Base-by-base conservation (phyloP, 345 rosid genomes). In the Euclidium syriacum region DNA sequence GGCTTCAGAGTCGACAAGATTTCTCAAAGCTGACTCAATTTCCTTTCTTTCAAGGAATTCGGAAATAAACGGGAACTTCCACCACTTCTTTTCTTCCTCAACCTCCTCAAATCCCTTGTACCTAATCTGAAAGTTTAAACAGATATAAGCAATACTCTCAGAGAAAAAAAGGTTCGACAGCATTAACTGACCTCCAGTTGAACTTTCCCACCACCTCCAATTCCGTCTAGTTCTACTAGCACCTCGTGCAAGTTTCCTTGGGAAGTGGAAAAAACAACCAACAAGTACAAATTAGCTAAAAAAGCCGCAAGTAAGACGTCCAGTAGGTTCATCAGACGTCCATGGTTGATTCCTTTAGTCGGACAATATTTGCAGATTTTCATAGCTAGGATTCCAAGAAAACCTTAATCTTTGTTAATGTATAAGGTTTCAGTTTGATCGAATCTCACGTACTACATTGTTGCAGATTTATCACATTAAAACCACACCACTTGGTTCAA, bases 131-230 rank as follows among this genome's bases (percentile, higher is more conserved):
- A 78, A 70, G 5, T 50, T 49, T 25, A 33, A 17, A 36, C 25
- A 58, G 1, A 47, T 35, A 32, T 33, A 43, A 16, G 20, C 10
- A 55, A 55, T n/a, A 53, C 3, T 22, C 32, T 3, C 4, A 1
- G 15, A 58, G 39, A 25, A 7, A 30, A 33, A 16, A 23, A 16
- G 2, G 16, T 43, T 22, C 12, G 30, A 62, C 53, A 34, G 58
- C 58, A 67, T 24, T 44, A 49, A 58, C 78, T 71, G 75, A 89
- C 98, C 95, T 92, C 98, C 44, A 89, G 65, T 73, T 75, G 80
- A 75, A 92, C 62, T 77, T 81, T 86, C 56, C 98, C 98, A 50
- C 98, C 98, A 44, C 98, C 88, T 39, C 96, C 98, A 83, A 88
- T 92, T 52, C 98, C 96, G 75, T 88, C 96, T 81, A 92, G 79